Conservation (phyloP, 169 alveolate genomes). For the Babesia sp. region DNA sequence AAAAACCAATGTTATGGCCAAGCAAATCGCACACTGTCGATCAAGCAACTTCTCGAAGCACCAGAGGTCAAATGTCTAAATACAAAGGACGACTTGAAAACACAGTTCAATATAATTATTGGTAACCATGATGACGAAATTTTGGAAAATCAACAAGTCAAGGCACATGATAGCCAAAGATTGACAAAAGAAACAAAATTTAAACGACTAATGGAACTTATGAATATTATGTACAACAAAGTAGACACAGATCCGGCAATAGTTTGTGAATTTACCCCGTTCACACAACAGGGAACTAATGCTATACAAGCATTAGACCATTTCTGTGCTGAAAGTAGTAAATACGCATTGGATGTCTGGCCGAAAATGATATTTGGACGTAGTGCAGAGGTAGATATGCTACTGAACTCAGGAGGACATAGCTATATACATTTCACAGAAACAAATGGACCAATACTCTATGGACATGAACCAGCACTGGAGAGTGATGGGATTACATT, state of each 20-base stretch:
- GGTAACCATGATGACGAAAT: background rate
- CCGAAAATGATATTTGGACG: slow-evolving; percentile 41
- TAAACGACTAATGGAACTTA: background rate
- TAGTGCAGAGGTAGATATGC: slow-evolving; percentile 40
- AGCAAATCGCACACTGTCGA: slow-evolving; percentile 25
- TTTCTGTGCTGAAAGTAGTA: slow-evolving; percentile 5
- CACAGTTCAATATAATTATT: background rate
- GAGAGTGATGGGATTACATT: background rate
- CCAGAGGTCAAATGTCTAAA: slow-evolving; percentile 19
- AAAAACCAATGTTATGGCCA: slow-evolving; percentile 30
- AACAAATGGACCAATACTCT: slow-evolving; percentile 30
- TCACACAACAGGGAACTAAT: background rate
- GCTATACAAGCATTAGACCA: slow-evolving; percentile 20
- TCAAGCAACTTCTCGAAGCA: slow-evolving; percentile 26
- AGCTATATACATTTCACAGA: slow-evolving; percentile 47
- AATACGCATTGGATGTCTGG: slow-evolving; percentile 59
- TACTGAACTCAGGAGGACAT: slow-evolving; percentile 37
- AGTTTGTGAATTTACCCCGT: slow-evolving; percentile 14
- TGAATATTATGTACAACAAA: background rate
- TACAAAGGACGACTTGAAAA: background rate
- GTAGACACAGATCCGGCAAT: background rate
- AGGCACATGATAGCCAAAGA: background rate
- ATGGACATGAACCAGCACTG: slow-evolving; percentile 10
- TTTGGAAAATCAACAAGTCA: background rate
- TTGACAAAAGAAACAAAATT: background rate